A percentile compares a stretch with the other conserved stretches of the same genome.
phyloP scores from a whole-genome alignment of 2,329 filamentous ascomycete species.

The Aspergillus ibericus region DNA sequence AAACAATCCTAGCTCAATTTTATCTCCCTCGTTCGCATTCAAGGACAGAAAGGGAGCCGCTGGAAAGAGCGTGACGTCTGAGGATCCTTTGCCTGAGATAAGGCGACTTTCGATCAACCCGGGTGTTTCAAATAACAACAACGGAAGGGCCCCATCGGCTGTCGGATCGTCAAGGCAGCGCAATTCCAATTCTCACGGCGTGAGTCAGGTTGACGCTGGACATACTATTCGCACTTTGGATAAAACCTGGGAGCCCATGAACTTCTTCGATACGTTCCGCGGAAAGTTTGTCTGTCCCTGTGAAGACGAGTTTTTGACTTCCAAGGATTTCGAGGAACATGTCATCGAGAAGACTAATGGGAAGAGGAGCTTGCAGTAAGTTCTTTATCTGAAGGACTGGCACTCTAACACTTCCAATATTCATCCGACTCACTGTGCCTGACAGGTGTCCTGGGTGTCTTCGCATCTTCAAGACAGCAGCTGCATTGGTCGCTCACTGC shows the following conservation, averaged over 20 bases:
- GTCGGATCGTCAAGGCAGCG: not conserved
- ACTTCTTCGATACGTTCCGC: slow-evolving; percentile 32
- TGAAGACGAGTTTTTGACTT: slow-evolving; percentile 24
- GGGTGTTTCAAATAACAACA: not conserved
- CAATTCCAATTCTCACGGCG: not conserved
- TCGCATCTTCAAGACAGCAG: slow-evolving; percentile 38
- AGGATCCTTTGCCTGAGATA: not conserved
- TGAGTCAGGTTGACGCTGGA: slow-evolving; percentile 3
- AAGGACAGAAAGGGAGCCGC: not conserved
- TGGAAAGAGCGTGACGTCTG: not conserved
- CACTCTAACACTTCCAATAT: too few species aligned
- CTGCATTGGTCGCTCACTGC: slow-evolving; percentile 43
- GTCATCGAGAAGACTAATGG: slow-evolving; percentile 24
- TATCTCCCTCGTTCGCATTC: not conserved
- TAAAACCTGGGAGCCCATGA: slow-evolving; percentile 28
- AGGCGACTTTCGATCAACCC: not conserved
- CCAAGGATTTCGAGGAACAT: slow-evolving; percentile 35
- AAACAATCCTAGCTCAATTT: too few species aligned
- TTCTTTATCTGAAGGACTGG: not conserved
- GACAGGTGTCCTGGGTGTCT: slow-evolving; percentile 41
- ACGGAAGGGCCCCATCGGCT: not conserved
- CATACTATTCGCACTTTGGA: slow-evolving; percentile 17
- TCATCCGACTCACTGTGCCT: not conserved
- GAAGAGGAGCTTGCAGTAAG: slow-evolving; percentile 22
- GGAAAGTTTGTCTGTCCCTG: slow-evolving; percentile 39